phyloP scores from a whole-genome alignment of 768 basidiomycete species.

The Lentinula lateritia region DNA sequence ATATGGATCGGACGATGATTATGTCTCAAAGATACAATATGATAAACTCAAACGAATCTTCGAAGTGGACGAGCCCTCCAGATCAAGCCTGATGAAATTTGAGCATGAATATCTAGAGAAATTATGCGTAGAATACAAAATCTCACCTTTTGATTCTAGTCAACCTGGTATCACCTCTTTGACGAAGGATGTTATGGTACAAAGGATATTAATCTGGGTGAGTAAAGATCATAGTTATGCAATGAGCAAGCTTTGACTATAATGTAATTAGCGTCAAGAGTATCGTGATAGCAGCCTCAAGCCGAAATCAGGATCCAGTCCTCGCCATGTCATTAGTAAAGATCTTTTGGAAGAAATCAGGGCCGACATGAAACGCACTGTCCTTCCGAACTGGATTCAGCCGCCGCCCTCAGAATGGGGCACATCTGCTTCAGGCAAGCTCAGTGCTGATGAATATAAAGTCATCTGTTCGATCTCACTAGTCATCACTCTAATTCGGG shows the following conservation, averaged over 20 bases:
- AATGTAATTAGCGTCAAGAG: not conserved
- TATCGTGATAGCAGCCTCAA: not conserved
- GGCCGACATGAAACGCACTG: not conserved
- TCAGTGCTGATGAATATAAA: slow-evolving; percentile 30
- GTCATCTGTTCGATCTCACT: slow-evolving; percentile 9
- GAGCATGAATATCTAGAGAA: not conserved
- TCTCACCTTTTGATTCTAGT: not conserved
- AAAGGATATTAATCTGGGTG: not conserved
- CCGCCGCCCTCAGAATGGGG: slow-evolving; percentile 16
- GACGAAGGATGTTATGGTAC: not conserved
- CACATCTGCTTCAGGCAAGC: slow-evolving; percentile 19
- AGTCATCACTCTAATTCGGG: slow-evolving; percentile 25
- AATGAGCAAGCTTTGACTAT: not conserved
- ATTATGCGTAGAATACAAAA: not conserved
- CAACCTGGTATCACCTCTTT: no score
- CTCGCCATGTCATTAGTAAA: slow-evolving; percentile 6
- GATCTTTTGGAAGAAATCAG: slow-evolving; percentile 10
- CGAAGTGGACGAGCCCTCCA: not conserved
- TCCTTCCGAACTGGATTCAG: slow-evolving; percentile 19
- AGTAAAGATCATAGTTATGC: not conserved
- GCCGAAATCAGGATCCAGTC: not conserved
- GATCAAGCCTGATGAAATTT: not conserved
- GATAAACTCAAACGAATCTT: not conserved
- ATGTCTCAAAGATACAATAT: not conserved
- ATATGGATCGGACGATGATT: not conserved